These are phyloP conservation scores for Penicillium sp. DNA, from an alignment of 2,329 filamentous ascomycete species.

Conservation along the genomic window DNA sequence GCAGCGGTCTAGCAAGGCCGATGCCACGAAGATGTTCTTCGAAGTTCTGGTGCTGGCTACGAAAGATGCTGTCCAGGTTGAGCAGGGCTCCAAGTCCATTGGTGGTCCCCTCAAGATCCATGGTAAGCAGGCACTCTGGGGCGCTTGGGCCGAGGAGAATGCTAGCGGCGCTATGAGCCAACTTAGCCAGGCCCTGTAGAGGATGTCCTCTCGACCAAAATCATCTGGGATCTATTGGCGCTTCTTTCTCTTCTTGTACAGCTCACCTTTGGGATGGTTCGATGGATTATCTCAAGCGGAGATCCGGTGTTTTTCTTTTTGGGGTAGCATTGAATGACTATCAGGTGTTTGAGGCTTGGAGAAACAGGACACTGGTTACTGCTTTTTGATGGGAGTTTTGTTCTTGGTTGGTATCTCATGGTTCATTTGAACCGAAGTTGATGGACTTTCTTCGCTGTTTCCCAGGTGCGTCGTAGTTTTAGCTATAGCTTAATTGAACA, in stretches of 20 bases:
- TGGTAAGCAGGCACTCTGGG: conserved; percentile 95
- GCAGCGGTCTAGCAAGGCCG: conserved; percentile 71
- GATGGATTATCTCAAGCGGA: conserved; percentile 19
- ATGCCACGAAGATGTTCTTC: conserved; percentile 99
- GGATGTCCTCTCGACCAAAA: conserved; percentile 9
- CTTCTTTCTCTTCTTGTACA: conserved; percentile 26
- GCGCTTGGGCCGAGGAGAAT: conserved; percentile 79
- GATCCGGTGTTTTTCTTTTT: conserved; percentile 20
- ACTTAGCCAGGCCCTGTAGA: conserved; percentile 28
- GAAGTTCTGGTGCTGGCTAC: conserved; percentile 93
- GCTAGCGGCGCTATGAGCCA: conserved; percentile 46
- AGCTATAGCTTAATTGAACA: conserved; percentile 23
- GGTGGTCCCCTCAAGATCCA: conserved; percentile 78
- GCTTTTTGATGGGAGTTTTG: conserved; percentile 9
- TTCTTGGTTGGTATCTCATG: conserved; percentile 5
- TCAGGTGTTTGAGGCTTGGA: conserved; percentile 21
- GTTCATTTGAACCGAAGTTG: conserved; percentile 9
- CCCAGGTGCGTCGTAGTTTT: conserved; percentile 10
- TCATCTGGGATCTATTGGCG: conserved; percentile 16
- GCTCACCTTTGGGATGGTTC: conserved; percentile 22
- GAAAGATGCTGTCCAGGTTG: conserved; percentile 96
- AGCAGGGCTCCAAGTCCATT: conserved; percentile 69
- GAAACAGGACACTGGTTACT: conserved; percentile 13
- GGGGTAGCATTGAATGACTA: conserved; percentile 13
- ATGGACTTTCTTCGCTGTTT: conserved; percentile 4